Conservation (phyloP, 805 yeast genomes). For the Barnettozyma pratensis region DNA sequence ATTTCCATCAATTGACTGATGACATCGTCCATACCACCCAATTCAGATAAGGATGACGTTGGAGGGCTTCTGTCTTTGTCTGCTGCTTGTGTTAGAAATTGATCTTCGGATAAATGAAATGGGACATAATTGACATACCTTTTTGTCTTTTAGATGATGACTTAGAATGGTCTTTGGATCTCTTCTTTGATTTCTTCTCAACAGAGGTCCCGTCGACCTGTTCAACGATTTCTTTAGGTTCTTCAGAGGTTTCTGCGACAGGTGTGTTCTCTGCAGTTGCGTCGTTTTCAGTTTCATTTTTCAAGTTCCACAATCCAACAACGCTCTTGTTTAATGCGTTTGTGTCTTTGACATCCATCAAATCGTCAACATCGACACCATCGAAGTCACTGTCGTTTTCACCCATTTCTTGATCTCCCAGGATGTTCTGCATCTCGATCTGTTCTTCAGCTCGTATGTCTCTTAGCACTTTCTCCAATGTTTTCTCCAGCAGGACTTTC, state of each 20-base stretch:
- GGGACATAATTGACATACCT: constrained; percentile 18
- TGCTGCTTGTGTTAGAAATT: constrained; percentile 25
- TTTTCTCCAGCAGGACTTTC: constrained; percentile 53
- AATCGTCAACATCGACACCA: constrained; percentile 33
- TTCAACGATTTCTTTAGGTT: constrained; percentile 11
- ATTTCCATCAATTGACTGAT: constrained; percentile 83
- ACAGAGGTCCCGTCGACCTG: constrained; percentile 15
- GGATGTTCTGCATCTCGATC: constrained; percentile 36
- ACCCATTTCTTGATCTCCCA: constrained; percentile 22
- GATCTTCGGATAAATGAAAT: background rate
- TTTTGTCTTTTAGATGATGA: constrained; percentile 35
- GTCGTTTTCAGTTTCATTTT: constrained; percentile 13
- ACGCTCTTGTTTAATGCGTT: constrained; percentile 76
- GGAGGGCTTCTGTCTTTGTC: constrained; percentile 68
- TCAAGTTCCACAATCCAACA: constrained; percentile 60
- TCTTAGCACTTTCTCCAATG: constrained; percentile 55
- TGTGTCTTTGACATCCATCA: constrained; percentile 61
- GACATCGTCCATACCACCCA: constrained; percentile 90
- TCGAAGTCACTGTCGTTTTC: constrained; percentile 35
- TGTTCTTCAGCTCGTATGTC: constrained; percentile 56
- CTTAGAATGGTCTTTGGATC: constrained; percentile 39
- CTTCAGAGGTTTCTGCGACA: constrained; percentile 7
- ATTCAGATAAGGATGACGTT: constrained; percentile 54
- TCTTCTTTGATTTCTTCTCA: constrained; percentile 41
- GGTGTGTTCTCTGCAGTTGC: background rate